Percentiles rank a stretch among this genome's conserved stretches.
Evolutionary conservation across 192 early-diverging fungal species (phyloP).

Genomic region (Cladochytrium replicatum): DNA sequence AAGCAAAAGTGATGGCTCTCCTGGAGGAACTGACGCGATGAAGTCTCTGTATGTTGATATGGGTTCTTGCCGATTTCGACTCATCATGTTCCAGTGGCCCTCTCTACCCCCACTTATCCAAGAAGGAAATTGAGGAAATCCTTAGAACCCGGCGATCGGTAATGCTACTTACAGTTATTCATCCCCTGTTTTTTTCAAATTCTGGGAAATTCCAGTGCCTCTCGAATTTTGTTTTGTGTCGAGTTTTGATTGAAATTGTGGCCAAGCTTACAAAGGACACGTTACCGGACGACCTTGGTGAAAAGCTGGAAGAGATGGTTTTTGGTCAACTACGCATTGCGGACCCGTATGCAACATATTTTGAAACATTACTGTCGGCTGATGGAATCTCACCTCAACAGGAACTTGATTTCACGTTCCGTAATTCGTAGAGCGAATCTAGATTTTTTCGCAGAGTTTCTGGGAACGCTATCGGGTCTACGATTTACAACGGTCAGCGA

Average conservation of each 20-base stretch:
- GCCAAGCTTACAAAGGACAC: constrained; percentile 57
- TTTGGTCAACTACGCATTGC: constrained; percentile 81
- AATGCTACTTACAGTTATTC: neutral
- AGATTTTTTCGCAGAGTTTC: constrained; percentile 84
- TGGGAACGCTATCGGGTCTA: constrained; percentile 66
- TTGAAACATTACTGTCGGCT: neutral
- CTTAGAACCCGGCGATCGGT: constrained; percentile 57
- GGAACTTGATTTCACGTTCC: constrained; percentile 57
- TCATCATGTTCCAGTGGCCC: constrained; percentile 17
- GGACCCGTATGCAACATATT: constrained; percentile 58
- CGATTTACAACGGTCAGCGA: constrained; percentile 87
- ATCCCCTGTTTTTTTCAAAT: no score
- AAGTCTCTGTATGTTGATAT: constrained; percentile 20
- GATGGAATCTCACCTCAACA: constrained; percentile 10
- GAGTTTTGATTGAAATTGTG: constrained; percentile 79
- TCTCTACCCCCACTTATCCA: constrained; percentile 15
- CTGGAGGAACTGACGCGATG: constrained; percentile 2
- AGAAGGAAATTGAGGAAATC: constrained; percentile 42
- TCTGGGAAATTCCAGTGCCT: no score
- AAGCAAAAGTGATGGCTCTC: constrained; percentile 20
- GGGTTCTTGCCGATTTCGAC: neutral
- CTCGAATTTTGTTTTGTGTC: constrained; percentile 68
- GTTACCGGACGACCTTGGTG: constrained; percentile 71
- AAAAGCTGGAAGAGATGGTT: constrained; percentile 83
- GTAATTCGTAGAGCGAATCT: constrained; percentile 78